Conservation (phyloP, 129 eudicot genomes). For the Scalesia atractyloides region DNA sequence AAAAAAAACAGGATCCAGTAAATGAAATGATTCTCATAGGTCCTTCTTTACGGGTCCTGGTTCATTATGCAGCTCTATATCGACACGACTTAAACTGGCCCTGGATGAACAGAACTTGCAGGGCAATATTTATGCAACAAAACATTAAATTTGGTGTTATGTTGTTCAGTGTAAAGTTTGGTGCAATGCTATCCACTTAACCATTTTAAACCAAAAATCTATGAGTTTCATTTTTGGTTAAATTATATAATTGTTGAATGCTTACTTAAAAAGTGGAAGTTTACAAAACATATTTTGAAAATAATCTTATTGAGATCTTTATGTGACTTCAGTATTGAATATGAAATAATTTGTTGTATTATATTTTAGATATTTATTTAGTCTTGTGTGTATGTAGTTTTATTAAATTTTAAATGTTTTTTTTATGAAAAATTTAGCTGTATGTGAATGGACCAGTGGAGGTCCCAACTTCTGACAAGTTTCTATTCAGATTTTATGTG, state of each 20-base stretch:
- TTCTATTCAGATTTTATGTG: not conserved
- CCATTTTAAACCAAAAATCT: not conserved
- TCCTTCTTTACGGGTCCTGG: not conserved
- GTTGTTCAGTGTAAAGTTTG: not conserved
- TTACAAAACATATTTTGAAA: not conserved
- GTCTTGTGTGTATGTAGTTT: not conserved
- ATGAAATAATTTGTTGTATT: not conserved
- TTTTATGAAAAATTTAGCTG: not conserved
- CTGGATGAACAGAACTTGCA: not conserved
- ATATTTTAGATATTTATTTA: too few relatives aligned
- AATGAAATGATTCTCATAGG: conserved; percentile 9
- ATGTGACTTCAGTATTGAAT: not conserved
- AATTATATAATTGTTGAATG: not conserved
- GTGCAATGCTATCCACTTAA: not conserved
- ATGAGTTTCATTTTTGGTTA: not conserved
- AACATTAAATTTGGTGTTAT: not conserved
- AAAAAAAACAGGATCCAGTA: conserved; percentile 16
- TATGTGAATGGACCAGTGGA: conserved; percentile 1
- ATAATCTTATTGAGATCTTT: not conserved
- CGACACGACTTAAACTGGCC: not conserved
- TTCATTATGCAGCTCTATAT: conserved; percentile 5
- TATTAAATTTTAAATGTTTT: not conserved
- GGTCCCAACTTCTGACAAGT: not conserved
- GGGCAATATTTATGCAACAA: not conserved
- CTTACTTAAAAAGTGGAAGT: not conserved